phyloP scores from a whole-genome alignment of 2,329 filamentous ascomycete genomes.

The Helminthosporium solani region DNA sequence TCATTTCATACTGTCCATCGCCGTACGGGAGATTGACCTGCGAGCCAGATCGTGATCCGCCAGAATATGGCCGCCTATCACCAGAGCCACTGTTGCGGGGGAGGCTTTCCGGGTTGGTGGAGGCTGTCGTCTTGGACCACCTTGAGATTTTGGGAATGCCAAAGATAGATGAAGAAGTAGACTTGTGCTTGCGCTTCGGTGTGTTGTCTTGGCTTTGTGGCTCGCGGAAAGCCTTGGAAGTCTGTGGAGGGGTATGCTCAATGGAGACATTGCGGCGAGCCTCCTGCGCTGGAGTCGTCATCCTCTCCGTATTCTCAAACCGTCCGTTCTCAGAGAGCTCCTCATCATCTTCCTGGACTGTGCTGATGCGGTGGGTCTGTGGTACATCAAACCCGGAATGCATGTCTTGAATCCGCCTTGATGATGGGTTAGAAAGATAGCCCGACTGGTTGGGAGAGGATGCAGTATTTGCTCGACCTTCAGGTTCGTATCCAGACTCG shows the following conservation, averaged over 20 bases:
- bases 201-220: constrained; percentile 77
- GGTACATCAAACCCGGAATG: constrained; percentile 53
- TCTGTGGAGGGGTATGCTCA: constrained; percentile 57
- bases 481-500: constrained; percentile 72
- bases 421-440: constrained; percentile 64
- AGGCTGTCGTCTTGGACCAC: constrained; percentile 96
- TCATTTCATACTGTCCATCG: constrained; percentile 62
- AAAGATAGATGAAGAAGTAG: constrained; percentile 75
- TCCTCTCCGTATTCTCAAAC: constrained; percentile 59
- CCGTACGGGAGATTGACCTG: constrained; percentile 65
- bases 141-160: constrained; percentile 81
- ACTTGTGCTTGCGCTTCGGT: constrained; percentile 83
- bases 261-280: constrained; percentile 40
- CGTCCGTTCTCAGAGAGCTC: constrained; percentile 62
- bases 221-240: constrained; percentile 33
- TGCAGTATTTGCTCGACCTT: constrained; percentile 75
- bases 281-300: constrained; percentile 63
- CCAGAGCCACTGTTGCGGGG: constrained; percentile 60
- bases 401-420: constrained; percentile 48
- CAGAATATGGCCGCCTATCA: constrained; percentile 62
- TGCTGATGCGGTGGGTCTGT: constrained; percentile 80
- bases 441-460: constrained; percentile 75
- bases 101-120: constrained; percentile 77
- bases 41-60: constrained; percentile 75
- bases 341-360: constrained; percentile 78